Evolutionary conservation across 768 basidiomycete species (phyloP), one percentile per base, ranked within the genome.

Genomic region (Pulveroboletus sp.): DNA sequence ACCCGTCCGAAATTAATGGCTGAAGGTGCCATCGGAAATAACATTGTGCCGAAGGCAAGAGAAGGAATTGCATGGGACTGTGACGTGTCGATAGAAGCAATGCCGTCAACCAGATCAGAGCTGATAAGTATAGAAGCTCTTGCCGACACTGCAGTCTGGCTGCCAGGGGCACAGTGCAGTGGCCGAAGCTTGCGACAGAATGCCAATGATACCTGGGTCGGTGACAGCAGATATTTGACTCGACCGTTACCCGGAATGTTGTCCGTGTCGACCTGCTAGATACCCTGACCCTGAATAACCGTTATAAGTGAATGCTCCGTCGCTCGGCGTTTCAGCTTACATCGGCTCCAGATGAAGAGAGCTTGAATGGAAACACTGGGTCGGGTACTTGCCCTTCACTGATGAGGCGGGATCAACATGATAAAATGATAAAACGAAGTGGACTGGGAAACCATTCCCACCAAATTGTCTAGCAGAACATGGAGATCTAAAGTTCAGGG

Each of bases 311-410:
- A 16, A 39, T n/a, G n/a, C n/a, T n/a, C n/a, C n/a, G n/a, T n/a
- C n/a, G n/a, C n/a, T n/a, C n/a, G n/a, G n/a, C n/a, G n/a, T n/a
- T n/a, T n/a, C n/a, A n/a, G n/a, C n/a, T n/a, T n/a, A n/a, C n/a
- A n/a, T 41, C 40, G 40, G n/a, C 73, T 13, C 70, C 71, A 9
- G 55, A 47, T 9, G 59, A 34, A 4, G 74, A 61, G 22, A 80
- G 63, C 59, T 76, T 77, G 63, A 81, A 75, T n/a, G 73, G 68
- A 55, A 80, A 79, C 43, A 67, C 61, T 22, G 71, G 47, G 12
- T 67, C 49, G n/a, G 64, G 54, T 1, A 68, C 61, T 47, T 60
- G 39, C 13, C 63, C 64, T 47, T 79, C 65, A 4, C 56, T 41
- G 24, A 76, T 55, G 14, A 79, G 71, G n/a, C n/a, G n/a, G 9